Conservation (phyloP, 164 flowering plant genomes). For the Dillenia suffruticosa region DNA sequence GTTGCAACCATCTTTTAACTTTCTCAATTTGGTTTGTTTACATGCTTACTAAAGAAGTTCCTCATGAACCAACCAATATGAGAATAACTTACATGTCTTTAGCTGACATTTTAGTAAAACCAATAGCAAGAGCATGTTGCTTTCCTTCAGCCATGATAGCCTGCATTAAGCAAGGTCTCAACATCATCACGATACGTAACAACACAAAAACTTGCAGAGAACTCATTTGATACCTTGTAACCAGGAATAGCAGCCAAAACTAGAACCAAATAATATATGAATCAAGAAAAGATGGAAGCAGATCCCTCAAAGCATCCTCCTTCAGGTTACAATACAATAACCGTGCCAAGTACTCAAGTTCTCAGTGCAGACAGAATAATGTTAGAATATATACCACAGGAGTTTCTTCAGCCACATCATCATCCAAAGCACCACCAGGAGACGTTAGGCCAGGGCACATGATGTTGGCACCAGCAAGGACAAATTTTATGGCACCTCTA, state of each 20-base stretch:
- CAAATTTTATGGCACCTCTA: slow-evolving; percentile 95
- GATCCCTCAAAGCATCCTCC: background rate
- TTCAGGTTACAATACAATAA: background rate
- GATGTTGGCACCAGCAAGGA: slow-evolving; percentile 96
- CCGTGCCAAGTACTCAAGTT: background rate
- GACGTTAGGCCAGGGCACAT: slow-evolving; percentile 99
- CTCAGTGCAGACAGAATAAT: background rate
- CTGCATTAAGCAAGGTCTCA: slow-evolving; percentile 33
- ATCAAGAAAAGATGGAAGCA: background rate
- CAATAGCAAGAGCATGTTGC: slow-evolving; percentile 97
- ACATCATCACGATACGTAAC: slow-evolving; percentile 13
- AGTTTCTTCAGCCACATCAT: slow-evolving; percentile 80
- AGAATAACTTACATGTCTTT: slow-evolving; percentile 80
- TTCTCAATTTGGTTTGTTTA: too few relatives aligned
- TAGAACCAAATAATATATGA: background rate
- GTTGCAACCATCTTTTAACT: too few relatives aligned
- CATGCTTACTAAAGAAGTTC: too few relatives aligned
- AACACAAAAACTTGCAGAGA: background rate
- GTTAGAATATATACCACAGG: slow-evolving; percentile 69
- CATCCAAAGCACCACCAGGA: slow-evolving; percentile 95
- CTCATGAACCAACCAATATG: background rate
- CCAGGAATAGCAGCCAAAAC: background rate
- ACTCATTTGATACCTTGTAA: background rate
- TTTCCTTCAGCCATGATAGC: slow-evolving; percentile 99
- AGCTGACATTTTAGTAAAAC: slow-evolving; percentile 97